Evolutionary conservation across 2,329 filamentous ascomycete genomes (phyloP).

Genomic region (Pseudogymnoascus sp.): DNA sequence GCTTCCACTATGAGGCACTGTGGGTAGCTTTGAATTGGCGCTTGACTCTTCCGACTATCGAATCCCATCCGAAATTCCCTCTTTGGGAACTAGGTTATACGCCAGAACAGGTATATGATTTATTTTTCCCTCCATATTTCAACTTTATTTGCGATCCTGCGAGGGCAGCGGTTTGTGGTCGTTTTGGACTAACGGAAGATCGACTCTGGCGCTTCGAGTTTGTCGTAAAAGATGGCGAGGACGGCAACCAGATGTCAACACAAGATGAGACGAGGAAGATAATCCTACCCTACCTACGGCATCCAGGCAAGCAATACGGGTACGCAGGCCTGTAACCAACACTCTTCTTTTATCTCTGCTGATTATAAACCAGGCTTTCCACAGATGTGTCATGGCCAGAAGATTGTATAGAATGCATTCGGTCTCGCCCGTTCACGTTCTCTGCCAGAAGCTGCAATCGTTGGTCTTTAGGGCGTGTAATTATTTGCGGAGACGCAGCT

Average conservation of each 20-base stretch:
- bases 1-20: slow-evolving; percentile 21
- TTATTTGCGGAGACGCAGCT: slow-evolving; percentile 41
- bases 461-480: slow-evolving; percentile 35
- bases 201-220: slow-evolving; percentile 30
- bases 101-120: slow-evolving; percentile 23
- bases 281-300: slow-evolving; percentile 26
- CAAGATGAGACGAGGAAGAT: slow-evolving; percentile 20
- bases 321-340: too few species aligned
- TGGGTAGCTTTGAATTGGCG: slow-evolving; percentile 27
- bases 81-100: slow-evolving; percentile 25
- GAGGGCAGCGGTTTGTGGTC: slow-evolving; percentile 22
- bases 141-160: slow-evolving; percentile 24
- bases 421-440: slow-evolving; percentile 39
- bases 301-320: slow-evolving; percentile 17
- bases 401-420: slow-evolving; percentile 39
- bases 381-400: slow-evolving; percentile 31
- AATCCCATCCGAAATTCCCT: slow-evolving; percentile 25
- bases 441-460: slow-evolving; percentile 38
- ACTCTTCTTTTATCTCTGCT: background rate
- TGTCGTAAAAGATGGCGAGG: slow-evolving; percentile 27
- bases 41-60: slow-evolving; percentile 21
- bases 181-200: slow-evolving; percentile 24
- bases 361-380: slow-evolving; percentile 11
- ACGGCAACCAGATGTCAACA: slow-evolving; percentile 23
- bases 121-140: slow-evolving; percentile 25